Evolutionary conservation across 2,329 filamentous ascomycete species (phyloP), one percentile per base, ranked within the genome.

Genomic region (Sporothrix brasiliensis): DNA sequence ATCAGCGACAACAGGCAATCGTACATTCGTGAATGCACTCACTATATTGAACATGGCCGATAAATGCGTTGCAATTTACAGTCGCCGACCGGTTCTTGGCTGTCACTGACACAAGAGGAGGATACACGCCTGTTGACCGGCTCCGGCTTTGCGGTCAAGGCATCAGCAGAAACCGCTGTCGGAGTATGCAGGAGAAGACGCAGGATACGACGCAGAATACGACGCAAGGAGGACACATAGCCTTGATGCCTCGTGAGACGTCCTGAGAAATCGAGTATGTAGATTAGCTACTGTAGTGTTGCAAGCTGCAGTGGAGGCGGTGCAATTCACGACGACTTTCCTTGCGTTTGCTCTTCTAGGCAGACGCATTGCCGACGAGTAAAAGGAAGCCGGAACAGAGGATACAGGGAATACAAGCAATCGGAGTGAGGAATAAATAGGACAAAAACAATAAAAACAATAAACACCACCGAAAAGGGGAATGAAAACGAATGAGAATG

Each of bases 141-240:
- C 21, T 24, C 60, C 41, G 24, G 24, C 24, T 13, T 3, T 27
- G 41, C 30, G 60, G 60, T 5, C 13, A 16, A 61, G 60, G 41
- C n/a, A 49, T 49, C 24, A 49, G 60, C 34, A 34, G 34, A 34
- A 34, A 27, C 61, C 65, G 65, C 39, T 54, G 65, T 56, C 63
- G 50, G 65, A 27, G 19, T 19, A 30, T 24, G 16, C 56, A 44
- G 21, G 14, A 1, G 24, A 24, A 24, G 24, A 24, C 24, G 24
- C n/a, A n/a, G n/a, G n/a, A 19, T 60, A 34, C 13, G 47, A 16
- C 47, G 47, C 4, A 10, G n/a, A 53, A 5, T 21, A 54, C 2
- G 6, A n/a, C 6, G 60, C 41, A 47, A 21, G 60, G 6, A 16
- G 9, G n/a, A 9, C 3, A 9, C n/a, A 19, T 2, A 41, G 16